These are phyloP conservation scores for Diaporthe sp. DNA, from an alignment of 2,329 filamentous ascomycete species.

Conservation along the genomic window DNA sequence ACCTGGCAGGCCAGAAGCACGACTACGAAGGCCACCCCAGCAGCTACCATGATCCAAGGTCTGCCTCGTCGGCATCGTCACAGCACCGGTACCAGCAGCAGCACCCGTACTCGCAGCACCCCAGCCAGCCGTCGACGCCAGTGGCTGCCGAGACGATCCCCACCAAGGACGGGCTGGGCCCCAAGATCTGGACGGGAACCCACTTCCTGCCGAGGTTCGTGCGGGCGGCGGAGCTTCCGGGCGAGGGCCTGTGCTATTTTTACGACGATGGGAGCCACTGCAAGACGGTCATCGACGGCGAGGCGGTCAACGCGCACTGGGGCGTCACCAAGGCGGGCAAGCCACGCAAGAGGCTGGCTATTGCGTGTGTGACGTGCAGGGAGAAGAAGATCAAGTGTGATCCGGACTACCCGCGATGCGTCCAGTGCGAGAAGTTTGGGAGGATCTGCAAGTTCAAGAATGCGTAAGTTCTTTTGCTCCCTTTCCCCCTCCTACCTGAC, in stretches of 20 bases:
- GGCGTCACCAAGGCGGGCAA: constrained; percentile 95
- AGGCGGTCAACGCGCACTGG: constrained; percentile 91
- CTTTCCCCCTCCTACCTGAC: background rate
- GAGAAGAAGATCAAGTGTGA: constrained; percentile 99
- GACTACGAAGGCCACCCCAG: constrained; percentile 45
- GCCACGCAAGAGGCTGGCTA: constrained; percentile 88
- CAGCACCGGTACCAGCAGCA: constrained; percentile 34
- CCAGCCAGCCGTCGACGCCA: constrained; percentile 47
- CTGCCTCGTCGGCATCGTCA: constrained; percentile 20
- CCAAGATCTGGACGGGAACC: constrained; percentile 78
- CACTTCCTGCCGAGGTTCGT: constrained; percentile 77
- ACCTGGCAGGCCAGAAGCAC: constrained; percentile 51
- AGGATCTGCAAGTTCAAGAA: constrained; percentile 87
- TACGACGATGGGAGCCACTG: constrained; percentile 89
- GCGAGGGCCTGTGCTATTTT: constrained; percentile 85
- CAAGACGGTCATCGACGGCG: constrained; percentile 86
- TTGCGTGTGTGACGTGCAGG: constrained; percentile 92
- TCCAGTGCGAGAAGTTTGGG: constrained; percentile 93
- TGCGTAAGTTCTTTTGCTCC: constrained; percentile 75
- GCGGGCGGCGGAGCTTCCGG: constrained; percentile 75
- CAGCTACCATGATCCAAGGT: constrained; percentile 24
- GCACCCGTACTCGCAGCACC: constrained; percentile 38
- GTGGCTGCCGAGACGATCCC: constrained; percentile 58
- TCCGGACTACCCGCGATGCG: constrained; percentile 86
- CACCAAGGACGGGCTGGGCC: constrained; percentile 71